Evolutionary conservation across 306 rosid species (phyloP).

Genomic region (Potentilla sterilis): DNA sequence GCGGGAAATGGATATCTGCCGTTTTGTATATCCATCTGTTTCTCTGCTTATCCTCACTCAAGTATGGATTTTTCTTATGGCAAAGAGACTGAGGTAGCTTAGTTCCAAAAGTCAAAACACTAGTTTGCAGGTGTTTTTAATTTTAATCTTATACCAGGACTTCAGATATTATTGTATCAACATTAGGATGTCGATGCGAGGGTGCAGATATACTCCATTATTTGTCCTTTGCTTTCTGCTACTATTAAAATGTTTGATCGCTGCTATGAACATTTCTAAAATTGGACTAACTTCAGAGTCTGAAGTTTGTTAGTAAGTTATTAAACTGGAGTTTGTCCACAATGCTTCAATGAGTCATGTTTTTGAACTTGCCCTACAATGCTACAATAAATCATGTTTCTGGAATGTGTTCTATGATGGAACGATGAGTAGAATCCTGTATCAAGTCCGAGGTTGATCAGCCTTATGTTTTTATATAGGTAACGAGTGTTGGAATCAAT

Average conservation of each 20-base stretch:
- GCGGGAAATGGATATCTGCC: not conserved
- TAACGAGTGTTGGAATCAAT: constrained; percentile 94
- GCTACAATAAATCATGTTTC: not conserved
- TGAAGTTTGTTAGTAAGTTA: not conserved
- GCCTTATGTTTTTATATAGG: constrained; percentile 47
- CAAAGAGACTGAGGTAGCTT: not conserved
- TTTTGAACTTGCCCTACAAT: not conserved
- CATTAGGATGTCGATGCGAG: not conserved
- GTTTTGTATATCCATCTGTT: too few relatives aligned
- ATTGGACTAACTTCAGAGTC: not conserved
- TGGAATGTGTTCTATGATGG: not conserved
- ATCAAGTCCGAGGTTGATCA: constrained; percentile 7
- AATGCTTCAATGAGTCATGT: not conserved
- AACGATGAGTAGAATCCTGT: not conserved
- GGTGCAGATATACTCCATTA: not conserved
- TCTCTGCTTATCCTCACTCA: too few relatives aligned
- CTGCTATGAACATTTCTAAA: not conserved
- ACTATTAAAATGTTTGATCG: not conserved
- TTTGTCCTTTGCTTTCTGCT: not conserved
- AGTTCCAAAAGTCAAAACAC: not conserved
- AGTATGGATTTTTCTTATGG: too few relatives aligned
- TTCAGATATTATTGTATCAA: not conserved
- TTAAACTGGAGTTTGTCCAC: not conserved
- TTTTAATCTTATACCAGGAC: not conserved
- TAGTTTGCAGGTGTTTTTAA: not conserved